Percentiles rank a stretch among this genome's conserved stretches.
These are phyloP conservation scores for Blastomyces silverae DNA, from an alignment of 2,329 filamentous ascomycete species.

Conservation along the genomic window DNA sequence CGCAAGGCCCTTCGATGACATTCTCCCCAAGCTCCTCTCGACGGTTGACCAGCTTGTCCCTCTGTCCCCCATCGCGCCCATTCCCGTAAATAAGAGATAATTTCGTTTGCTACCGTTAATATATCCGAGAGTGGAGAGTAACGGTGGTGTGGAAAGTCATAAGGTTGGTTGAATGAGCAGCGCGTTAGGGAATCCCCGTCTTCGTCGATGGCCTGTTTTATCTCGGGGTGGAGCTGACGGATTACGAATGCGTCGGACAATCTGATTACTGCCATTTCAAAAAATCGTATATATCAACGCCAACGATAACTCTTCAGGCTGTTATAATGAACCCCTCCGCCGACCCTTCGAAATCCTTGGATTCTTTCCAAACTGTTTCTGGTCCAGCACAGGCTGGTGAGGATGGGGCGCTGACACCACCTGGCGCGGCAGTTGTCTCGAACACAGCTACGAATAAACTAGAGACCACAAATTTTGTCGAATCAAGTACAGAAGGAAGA, in stretches of 20 bases:
- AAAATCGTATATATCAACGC: not conserved
- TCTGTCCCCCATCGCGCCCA: not conserved
- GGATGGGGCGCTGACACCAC: not conserved
- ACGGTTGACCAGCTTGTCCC: too few species aligned
- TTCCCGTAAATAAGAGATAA: not conserved
- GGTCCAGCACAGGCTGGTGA: not conserved
- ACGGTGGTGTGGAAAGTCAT: not conserved
- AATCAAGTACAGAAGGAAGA: not conserved
- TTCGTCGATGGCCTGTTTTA: conserved; percentile 9
- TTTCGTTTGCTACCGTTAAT: not conserved
- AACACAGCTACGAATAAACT: conserved; percentile 8
- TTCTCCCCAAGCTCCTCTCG: not conserved
- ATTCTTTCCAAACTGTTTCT: not conserved
- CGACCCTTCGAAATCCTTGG: conserved; percentile 1
- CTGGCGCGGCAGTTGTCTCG: not conserved
- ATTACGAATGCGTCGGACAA: conserved; percentile 1
- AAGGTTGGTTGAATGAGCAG: not conserved
- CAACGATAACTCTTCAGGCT: not conserved
- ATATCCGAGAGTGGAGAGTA: not conserved
- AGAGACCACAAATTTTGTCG: not conserved
- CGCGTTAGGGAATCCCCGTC: not conserved
- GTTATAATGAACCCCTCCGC: conserved; percentile 5
- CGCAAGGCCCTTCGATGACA: too few species aligned
- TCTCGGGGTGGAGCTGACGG: conserved; percentile 12
- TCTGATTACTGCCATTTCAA: not conserved